Percentiles rank a stretch among this genome's conserved stretches.
phyloP scores from a whole-genome alignment of 306 rosid genomes.

The Arachis hypogaea region DNA sequence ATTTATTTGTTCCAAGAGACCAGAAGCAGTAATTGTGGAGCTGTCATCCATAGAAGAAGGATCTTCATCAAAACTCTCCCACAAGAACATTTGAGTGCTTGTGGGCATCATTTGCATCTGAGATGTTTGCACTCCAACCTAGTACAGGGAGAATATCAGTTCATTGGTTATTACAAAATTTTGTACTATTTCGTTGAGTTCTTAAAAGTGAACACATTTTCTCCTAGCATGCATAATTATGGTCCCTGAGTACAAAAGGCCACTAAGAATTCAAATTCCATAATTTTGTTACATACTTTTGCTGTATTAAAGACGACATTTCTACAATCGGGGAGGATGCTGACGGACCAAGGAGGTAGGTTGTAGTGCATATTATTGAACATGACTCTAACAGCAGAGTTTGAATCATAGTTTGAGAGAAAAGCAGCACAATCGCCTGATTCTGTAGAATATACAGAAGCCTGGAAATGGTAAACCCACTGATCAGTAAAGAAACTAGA shows the following conservation, averaged over 20 bases:
- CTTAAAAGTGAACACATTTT: constrained; percentile 21
- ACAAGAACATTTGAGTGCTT: constrained; percentile 62
- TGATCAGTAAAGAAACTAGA: constrained; percentile 42
- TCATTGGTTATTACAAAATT: constrained; percentile 31
- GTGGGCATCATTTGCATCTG: constrained; percentile 93
- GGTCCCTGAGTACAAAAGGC: constrained; percentile 30
- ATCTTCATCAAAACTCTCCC: constrained; percentile 95
- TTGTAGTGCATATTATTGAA: constrained; percentile 97
- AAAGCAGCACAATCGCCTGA: constrained; percentile 93
- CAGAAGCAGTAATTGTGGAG: constrained; percentile 67
- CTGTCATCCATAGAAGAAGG: constrained; percentile 71
- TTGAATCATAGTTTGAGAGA: constrained; percentile 77
- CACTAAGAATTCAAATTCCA: constrained; percentile 14
- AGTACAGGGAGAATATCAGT: constrained; percentile 28
- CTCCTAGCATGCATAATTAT: constrained; percentile 21
- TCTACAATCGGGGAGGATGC: constrained; percentile 95
- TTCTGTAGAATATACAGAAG: constrained; percentile 76
- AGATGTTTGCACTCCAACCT: constrained; percentile 99
- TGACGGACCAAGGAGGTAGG: constrained; percentile 98
- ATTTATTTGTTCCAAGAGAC: constrained; percentile 95
- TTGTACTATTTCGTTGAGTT: constrained; percentile 16
- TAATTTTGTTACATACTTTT: constrained; percentile 56
- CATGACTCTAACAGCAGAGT: constrained; percentile 81
- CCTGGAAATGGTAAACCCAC: constrained; percentile 56
- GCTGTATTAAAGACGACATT: constrained; percentile 93